Evolutionary conservation across 805 yeast genomes (phyloP), one percentile per base, ranked within the genome.

Genomic region (Gaillardinia entomophila): DNA sequence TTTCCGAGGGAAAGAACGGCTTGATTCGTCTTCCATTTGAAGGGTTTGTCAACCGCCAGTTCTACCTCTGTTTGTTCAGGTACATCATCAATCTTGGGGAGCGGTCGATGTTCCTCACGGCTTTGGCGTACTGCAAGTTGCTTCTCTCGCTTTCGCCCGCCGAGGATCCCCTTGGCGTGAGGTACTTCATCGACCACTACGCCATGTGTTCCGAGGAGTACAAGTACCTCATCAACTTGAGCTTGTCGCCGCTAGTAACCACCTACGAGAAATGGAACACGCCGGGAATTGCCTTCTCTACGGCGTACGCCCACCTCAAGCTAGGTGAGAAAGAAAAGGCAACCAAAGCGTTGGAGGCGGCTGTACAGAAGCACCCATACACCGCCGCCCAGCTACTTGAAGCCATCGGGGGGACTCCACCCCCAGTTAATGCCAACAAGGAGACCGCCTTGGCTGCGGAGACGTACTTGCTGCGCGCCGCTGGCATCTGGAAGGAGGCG

Each of bases 101-200:
- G 45, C 73, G 85, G 47, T 84, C 94, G 3, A 83, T 90, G 2
- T 77, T 73, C 48, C 71, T 60, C 36, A 87, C 96, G 0, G 95
- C 95, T 1, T 69, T 84, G 27, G 75, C 77, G 26, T 87, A 80
- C 62, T 74, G 83, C 45, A 86, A 84, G 51, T 63, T 80, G 4
- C 61, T 87, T 30, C 62, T 83, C 40, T 74, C 88, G 2, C 59
- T 88, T 19, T 66, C 75, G 23, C 95, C 95, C 1, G 69, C 77
- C 2, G 84, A 81, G 35, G 96, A 88, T 60, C 95, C 95, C 2
- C 62, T 80, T 32, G 95, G 95, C 15, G 87, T 82, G 10, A 69
- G 95, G 41, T 80, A 81, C 48, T 83, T 86, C 53, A 77, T 88
- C 43, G 96, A 88, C 51, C 79, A 73, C 48, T 87, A 83, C 49